Conservation (phyloP, 192 early-diverging fungal genomes). For the Coemansia sp. region DNA sequence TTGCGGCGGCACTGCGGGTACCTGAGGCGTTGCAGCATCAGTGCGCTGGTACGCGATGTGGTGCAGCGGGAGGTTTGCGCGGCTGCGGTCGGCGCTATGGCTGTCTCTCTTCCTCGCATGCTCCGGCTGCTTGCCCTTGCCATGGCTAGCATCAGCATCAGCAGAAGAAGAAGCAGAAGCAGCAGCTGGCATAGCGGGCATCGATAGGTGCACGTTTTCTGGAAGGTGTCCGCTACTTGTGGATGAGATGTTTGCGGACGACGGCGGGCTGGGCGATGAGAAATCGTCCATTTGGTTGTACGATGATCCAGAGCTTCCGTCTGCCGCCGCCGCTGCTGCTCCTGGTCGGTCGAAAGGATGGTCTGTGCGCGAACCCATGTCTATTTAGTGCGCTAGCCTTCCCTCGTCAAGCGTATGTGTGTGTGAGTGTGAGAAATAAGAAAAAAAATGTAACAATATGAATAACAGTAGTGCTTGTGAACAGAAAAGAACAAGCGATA, state of each 20-base stretch:
- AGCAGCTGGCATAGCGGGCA: slow-evolving; percentile 27
- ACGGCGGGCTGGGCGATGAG: slow-evolving; percentile 46
- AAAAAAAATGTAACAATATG: neutral
- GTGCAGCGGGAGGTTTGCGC: slow-evolving; percentile 22
- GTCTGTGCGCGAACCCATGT: slow-evolving; percentile 1
- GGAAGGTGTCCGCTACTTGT: slow-evolving; percentile 44
- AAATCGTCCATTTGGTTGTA: slow-evolving; percentile 32
- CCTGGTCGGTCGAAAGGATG: neutral
- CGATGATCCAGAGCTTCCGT: slow-evolving; percentile 43
- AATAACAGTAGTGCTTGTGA: neutral
- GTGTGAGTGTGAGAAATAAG: neutral
- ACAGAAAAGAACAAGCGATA: neutral
- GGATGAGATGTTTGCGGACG: slow-evolving; percentile 39
- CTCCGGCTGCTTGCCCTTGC: slow-evolving; percentile 7
- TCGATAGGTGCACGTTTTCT: slow-evolving; percentile 43
- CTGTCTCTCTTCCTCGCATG: slow-evolving; percentile 3
- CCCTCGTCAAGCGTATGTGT: neutral
- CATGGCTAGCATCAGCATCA: neutral
- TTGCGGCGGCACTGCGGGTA: neutral
- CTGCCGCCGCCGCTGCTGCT: neutral
- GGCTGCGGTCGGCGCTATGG: slow-evolving; percentile 39
- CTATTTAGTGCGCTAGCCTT: neutral
- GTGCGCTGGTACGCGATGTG: slow-evolving; percentile 6
- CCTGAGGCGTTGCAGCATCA: neutral
- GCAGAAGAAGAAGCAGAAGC: neutral